Base-by-base conservation (phyloP, 371 early-diverging fungal species). In the Mortierella sp. region DNA sequence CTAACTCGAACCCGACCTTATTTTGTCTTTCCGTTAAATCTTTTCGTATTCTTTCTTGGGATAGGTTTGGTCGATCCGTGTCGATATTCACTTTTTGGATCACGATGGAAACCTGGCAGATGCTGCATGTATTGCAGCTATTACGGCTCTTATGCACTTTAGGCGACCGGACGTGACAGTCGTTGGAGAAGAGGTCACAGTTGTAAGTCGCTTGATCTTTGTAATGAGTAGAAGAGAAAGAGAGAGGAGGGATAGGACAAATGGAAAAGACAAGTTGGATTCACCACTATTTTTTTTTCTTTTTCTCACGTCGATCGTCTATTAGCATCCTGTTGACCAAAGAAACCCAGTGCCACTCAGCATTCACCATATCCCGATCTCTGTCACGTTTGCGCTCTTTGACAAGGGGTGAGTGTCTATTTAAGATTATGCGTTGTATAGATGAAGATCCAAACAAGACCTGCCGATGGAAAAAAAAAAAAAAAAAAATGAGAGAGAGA, bases 61-160 rank as follows among this genome's bases (percentile, higher is more conserved):
- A 30, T 74, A 93, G 90, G 98, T 97, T 4, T 99, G 98, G 98
- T 82, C 87, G 25, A 88, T 99, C 48, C 92, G 96, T 2, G 89
- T 97, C 7, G 97, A 98, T 77, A 81, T 98, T 19, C 92, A 94
- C 59, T 94, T 97, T 62, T 81, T 98, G 63, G 96, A 97, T 80
- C 89, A 97, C 70, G 95, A 94, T 64, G 99, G 99, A 37, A 98
- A 98, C 77, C 69, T 98, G 57, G 77, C 95, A 14, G 98, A 98
- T 71, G 94, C 95, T 37, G 97, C 96, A 0, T 90, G 94, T 62
- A 90, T 97, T 45, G 98, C 98, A 1, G 94, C 97, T 4, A 90
- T 97, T 37, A 90, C 96, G 1, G 96, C 97, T 4, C 80, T 99
- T 25, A 74, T 92, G 63, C 97, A 97, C 74, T 99, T 97, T 75